Percentiles rank a stretch among this genome's conserved stretches.
phyloP scores from a whole-genome alignment of 2,329 filamentous ascomycete species.

The Ophioceras dolichostomum region DNA sequence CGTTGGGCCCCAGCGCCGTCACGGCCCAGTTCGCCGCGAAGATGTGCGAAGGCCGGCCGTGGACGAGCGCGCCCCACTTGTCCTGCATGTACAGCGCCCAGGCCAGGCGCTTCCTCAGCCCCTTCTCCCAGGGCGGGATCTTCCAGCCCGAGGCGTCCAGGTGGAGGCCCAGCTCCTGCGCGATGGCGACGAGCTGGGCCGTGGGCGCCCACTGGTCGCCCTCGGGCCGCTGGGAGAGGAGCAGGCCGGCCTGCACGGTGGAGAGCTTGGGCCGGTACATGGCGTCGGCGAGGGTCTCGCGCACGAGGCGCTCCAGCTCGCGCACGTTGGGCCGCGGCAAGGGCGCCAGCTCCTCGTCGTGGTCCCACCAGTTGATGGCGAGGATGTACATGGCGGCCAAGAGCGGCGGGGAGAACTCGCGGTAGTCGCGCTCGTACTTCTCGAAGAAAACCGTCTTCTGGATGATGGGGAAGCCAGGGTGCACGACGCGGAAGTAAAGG shows the following conservation, averaged over 20 bases:
- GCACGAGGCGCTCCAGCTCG: conserved; percentile 20
- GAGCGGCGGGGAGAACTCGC: conserved; percentile 45
- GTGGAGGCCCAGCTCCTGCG: conserved; percentile 46
- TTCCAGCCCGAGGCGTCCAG: conserved; percentile 50
- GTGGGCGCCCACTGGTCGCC: conserved; percentile 35
- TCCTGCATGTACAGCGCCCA: conserved; percentile 58
- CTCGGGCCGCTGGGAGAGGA: conserved; percentile 36
- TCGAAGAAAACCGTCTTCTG: conserved; percentile 51
- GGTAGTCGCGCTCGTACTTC: conserved; percentile 44
- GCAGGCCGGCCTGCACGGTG: conserved; percentile 39
- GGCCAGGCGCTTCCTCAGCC: conserved; percentile 45
- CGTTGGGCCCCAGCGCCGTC: conserved; percentile 45
- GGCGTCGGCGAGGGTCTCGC: conserved; percentile 30
- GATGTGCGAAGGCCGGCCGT: conserved; percentile 73
- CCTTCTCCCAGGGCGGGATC: conserved; percentile 50
- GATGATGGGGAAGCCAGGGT: conserved; percentile 44
- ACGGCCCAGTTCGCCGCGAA: conserved; percentile 66
- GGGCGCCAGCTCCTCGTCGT: conserved; percentile 37
- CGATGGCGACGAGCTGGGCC: conserved; percentile 41
- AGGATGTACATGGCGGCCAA: conserved; percentile 49
- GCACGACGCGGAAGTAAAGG: conserved; percentile 53
- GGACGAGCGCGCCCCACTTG: conserved; percentile 70
- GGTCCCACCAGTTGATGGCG: conserved; percentile 49
- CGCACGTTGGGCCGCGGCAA: conserved; percentile 26
- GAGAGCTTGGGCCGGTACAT: conserved; percentile 41